phyloP scores from a whole-genome alignment of 2,329 filamentous ascomycete genomes.

The Neophaeococcomyces aloes region DNA sequence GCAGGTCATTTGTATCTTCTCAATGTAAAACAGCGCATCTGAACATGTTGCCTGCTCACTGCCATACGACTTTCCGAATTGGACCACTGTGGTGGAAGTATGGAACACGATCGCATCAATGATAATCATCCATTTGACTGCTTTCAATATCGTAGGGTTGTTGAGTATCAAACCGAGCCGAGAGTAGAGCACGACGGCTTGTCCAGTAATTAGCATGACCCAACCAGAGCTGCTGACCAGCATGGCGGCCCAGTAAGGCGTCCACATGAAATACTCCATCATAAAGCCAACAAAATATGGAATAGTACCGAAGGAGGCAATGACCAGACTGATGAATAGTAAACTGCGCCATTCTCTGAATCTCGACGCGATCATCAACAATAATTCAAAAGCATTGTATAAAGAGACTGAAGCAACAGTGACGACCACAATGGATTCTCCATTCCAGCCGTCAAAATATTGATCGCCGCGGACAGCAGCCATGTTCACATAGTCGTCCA shows the following conservation, averaged over 20 bases:
- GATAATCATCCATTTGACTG: constrained; percentile 39
- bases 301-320: constrained; percentile 34
- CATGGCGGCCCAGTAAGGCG: constrained; percentile 27
- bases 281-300: constrained; percentile 38
- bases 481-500: constrained; percentile 1
- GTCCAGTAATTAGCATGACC: constrained; percentile 39
- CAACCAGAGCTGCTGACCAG: constrained; percentile 35
- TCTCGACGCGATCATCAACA: constrained; percentile 38
- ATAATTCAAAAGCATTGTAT: constrained; percentile 42
- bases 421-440: constrained; percentile 32
- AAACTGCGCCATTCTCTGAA: constrained; percentile 37
- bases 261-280: constrained; percentile 35
- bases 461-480: constrained; percentile 1
- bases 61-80: constrained; percentile 12
- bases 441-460: constrained; percentile 12
- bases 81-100: constrained; percentile 35
- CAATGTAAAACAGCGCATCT: constrained; percentile 32
- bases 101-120: constrained; percentile 34
- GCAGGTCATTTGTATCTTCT: constrained; percentile 35
- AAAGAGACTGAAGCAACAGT: constrained; percentile 37
- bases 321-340: constrained; percentile 41
- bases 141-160: constrained; percentile 28
- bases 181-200: constrained; percentile 41
- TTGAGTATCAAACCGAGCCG: constrained; percentile 36
- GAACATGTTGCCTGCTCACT: constrained; percentile 24